Conservation (phyloP, 805 yeast genomes). For the Spathaspora hagerdaliae region DNA sequence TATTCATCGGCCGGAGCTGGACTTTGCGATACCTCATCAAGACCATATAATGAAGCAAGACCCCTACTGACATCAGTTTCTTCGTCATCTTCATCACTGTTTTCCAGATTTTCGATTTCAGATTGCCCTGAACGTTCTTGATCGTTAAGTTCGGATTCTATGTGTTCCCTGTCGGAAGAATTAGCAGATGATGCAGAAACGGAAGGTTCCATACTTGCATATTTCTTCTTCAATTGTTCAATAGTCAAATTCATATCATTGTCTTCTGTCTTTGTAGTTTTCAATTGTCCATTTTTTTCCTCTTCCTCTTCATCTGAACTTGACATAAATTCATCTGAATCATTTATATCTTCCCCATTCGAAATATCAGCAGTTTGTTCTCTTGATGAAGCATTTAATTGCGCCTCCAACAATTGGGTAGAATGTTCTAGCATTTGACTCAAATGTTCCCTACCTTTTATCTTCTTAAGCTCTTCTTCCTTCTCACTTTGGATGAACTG, state of each 20-base stretch:
- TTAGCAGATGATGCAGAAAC: constrained; percentile 12
- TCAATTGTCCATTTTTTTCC: constrained; percentile 15
- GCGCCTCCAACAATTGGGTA: constrained; percentile 84
- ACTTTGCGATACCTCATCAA: neutral
- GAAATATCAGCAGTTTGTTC: constrained; percentile 23
- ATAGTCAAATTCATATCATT: constrained; percentile 51
- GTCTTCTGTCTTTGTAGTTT: constrained; percentile 12
- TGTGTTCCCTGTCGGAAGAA: constrained; percentile 8
- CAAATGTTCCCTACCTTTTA: constrained; percentile 81
- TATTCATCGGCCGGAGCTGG: constrained; percentile 12
- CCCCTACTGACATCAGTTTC: constrained; percentile 11
- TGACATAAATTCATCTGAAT: constrained; percentile 9
- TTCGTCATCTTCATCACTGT: constrained; percentile 4
- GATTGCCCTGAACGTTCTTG: constrained; percentile 9
- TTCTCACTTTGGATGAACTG: constrained; percentile 70
- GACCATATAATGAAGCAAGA: constrained; percentile 14
- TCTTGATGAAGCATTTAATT: constrained; percentile 45
- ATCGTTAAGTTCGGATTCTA: neutral
- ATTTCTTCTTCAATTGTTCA: constrained; percentile 54
- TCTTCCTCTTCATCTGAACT: constrained; percentile 17
- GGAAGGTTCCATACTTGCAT: constrained; percentile 38
- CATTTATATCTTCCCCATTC: constrained; percentile 15
- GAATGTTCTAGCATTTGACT: constrained; percentile 88
- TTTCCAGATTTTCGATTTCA: constrained; percentile 3
- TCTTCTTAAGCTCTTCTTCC: constrained; percentile 72